A percentile compares a stretch with the other conserved stretches of the same genome.
These are phyloP conservation scores for Prunus dulcis DNA, from an alignment of 306 rosid species.

Conservation along the genomic window DNA sequence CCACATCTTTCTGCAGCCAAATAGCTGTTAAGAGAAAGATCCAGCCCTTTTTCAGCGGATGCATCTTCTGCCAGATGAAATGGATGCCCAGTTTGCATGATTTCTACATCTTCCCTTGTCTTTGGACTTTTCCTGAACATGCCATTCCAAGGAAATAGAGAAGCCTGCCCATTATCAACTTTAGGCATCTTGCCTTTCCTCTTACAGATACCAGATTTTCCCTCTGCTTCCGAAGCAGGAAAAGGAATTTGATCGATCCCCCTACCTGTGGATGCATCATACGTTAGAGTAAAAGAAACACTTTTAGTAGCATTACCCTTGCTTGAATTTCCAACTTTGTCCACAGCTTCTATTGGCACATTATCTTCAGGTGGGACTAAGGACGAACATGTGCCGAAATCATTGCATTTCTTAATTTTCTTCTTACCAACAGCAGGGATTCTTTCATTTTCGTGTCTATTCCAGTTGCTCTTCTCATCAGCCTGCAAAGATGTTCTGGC, in stretches of 20 bases:
- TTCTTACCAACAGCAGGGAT: slow-evolving; percentile 44
- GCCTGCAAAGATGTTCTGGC: slow-evolving; percentile 36
- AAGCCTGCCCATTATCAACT: slow-evolving; percentile 37
- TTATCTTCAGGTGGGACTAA: slow-evolving; percentile 37
- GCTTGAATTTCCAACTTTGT: slow-evolving; percentile 26
- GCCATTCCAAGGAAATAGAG: slow-evolving; percentile 36
- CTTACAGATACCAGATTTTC: slow-evolving; percentile 45
- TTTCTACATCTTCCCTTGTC: slow-evolving; percentile 43
- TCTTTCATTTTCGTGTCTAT: slow-evolving; percentile 43
- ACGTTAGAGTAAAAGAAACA: slow-evolving; percentile 29
- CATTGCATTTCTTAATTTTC: slow-evolving; percentile 53
- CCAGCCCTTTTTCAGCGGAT: slow-evolving; percentile 43
- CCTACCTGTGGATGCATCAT: slow-evolving; percentile 33
- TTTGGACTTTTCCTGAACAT: slow-evolving; percentile 29
- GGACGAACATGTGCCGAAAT: slow-evolving; percentile 33
- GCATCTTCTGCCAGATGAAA: slow-evolving; percentile 42
- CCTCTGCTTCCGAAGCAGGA: slow-evolving; percentile 38
- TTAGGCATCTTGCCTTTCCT: slow-evolving; percentile 57
- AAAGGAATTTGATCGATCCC: slow-evolving; percentile 41
- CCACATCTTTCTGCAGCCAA: slow-evolving; percentile 42
- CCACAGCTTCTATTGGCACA: slow-evolving; percentile 34
- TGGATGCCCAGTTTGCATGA: slow-evolving; percentile 41
- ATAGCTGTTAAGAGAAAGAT: slow-evolving; percentile 62
- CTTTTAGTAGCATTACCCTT: slow-evolving; percentile 28
- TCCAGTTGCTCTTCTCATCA: slow-evolving; percentile 36